These are phyloP conservation scores for Mycena citricolor DNA, from an alignment of 1,284 basidiomycete species.

Conservation along the genomic window DNA sequence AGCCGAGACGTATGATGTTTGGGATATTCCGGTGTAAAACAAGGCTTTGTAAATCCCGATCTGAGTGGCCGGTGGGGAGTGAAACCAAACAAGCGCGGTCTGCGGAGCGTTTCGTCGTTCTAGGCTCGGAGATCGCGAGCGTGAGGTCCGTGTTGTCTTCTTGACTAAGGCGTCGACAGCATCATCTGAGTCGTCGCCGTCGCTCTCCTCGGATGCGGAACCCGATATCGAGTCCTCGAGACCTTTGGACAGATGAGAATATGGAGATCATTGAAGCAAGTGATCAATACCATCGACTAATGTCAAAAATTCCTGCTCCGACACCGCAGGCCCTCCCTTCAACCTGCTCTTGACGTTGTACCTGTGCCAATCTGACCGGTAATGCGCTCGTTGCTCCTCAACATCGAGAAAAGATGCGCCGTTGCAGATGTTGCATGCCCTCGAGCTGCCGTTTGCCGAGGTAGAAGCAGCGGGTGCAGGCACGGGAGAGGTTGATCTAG, in stretches of 20 bases:
- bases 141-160: conserved; percentile 50
- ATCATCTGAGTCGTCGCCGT: conserved; percentile 60
- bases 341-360: conserved; percentile 91
- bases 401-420: conserved; percentile 72
- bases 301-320: conserved; percentile 71
- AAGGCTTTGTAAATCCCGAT: conserved; percentile 85
- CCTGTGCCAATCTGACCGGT: conserved; percentile 95
- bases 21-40: conserved; percentile 50
- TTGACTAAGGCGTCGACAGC: conserved; percentile 68
- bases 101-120: conserved; percentile 48
- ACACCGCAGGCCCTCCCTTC: conserved; percentile 57
- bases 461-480: conserved; percentile 29
- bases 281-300: conserved; percentile 72
- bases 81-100: conserved; percentile 88
- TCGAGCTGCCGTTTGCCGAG: conserved; percentile 38
- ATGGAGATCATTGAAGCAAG: not conserved
- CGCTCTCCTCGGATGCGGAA: conserved; percentile 67
- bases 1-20: conserved; percentile 47
- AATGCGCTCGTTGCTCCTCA: conserved; percentile 85
- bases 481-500: conserved; percentile 33
- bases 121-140: conserved; percentile 50
- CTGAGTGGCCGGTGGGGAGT: conserved; percentile 81
- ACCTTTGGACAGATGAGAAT: conserved; percentile 40
- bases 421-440: conserved; percentile 78
- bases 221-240: conserved; percentile 90